phyloP scores from a whole-genome alignment of 2,329 filamentous ascomycete species.

The Acrocalymma vagum region DNA sequence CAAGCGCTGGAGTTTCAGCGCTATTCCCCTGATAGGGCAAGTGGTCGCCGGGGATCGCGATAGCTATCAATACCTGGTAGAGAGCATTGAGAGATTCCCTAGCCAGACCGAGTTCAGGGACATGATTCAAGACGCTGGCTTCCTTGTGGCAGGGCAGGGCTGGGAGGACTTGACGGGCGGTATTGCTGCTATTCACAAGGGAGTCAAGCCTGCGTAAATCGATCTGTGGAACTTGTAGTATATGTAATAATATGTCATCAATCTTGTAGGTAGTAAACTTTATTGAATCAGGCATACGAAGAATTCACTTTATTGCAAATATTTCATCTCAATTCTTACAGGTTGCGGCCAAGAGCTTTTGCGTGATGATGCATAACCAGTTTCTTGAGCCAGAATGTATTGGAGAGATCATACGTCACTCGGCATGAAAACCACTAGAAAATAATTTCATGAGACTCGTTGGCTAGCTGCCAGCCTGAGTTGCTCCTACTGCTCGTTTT shows the following conservation, averaged over 20 bases:
- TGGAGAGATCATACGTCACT: no score
- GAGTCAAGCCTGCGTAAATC: conserved; percentile 74
- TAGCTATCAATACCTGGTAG: conserved; percentile 97
- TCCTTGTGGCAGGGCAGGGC: conserved; percentile 74
- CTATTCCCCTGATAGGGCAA: conserved; percentile 95
- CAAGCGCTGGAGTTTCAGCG: conserved; percentile 94
- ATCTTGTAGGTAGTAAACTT: no score
- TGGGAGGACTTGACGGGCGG: conserved; percentile 93
- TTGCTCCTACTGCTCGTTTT: no score
- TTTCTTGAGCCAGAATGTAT: no score
- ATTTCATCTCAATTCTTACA: no score
- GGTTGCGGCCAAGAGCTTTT: no score
- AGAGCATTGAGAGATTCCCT: conserved; percentile 95
- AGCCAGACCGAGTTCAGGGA: conserved; percentile 82
- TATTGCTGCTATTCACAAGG: conserved; percentile 95
- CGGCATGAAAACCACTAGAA: no score
- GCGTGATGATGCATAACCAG: no score
- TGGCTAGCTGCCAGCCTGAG: no score
- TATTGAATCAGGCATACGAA: no score
- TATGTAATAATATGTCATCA: not conserved
- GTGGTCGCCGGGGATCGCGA: conserved; percentile 92
- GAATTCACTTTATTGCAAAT: no score
- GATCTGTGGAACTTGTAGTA: not conserved
- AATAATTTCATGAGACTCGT: no score
- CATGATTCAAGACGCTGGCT: conserved; percentile 87